Conservation (phyloP, 306 rosid genomes). For the Trifolium pratense region DNA sequence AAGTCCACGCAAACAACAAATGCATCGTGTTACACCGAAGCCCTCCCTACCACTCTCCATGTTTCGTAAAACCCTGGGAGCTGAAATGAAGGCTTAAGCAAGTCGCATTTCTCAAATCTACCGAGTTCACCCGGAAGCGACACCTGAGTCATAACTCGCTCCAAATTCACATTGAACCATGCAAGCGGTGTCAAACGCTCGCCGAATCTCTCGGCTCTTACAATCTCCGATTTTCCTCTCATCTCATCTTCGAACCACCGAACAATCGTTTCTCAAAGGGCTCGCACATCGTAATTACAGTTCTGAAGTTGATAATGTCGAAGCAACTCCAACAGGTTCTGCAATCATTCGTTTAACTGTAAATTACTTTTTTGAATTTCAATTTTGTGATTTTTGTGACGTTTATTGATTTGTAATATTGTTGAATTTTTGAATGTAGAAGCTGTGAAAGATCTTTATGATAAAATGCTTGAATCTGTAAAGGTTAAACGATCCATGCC, state of each 20-base stretch:
- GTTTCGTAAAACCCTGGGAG: background rate
- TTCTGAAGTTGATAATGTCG: constrained; percentile 46
- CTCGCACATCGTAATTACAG: constrained; percentile 40
- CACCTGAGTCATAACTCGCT: constrained; percentile 37
- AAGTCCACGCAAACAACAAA: constrained; percentile 1
- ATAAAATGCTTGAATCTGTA: constrained; percentile 75
- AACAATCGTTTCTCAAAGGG: constrained; percentile 49
- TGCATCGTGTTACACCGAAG: background rate
- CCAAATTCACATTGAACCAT: constrained; percentile 38
- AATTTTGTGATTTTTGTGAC: background rate
- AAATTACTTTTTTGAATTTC: constrained; percentile 30
- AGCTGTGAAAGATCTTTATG: constrained; percentile 75
- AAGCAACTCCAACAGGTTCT: constrained; percentile 65
- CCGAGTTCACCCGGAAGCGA: constrained; percentile 49
- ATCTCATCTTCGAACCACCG: constrained; percentile 40
- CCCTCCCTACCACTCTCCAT: background rate
- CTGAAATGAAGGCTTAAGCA: background rate
- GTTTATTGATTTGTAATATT: constrained; percentile 11
- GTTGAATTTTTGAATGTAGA: constrained; percentile 54
- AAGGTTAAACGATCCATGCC: constrained; percentile 75
- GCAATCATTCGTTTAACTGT: constrained; percentile 3
- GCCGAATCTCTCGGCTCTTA: constrained; percentile 58
- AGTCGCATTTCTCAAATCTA: constrained; percentile 30
- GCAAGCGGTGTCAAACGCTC: constrained; percentile 68
- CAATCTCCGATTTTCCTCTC: constrained; percentile 56